A percentile compares a stretch with the other conserved stretches of the same genome.
Conservation (phyloP, 768 basidiomycete genomes). For the Calocera cornea region DNA sequence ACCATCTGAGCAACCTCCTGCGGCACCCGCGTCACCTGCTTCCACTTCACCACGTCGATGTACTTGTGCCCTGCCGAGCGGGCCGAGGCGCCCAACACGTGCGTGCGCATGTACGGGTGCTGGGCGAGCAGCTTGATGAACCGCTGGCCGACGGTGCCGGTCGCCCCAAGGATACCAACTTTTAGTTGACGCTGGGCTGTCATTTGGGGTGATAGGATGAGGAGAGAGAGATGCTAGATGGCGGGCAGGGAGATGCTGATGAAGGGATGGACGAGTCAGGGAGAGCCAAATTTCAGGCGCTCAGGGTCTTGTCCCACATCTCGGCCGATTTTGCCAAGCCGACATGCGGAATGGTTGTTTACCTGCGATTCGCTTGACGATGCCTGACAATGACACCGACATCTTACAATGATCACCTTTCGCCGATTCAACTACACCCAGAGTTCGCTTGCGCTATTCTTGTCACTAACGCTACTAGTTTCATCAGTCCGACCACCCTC, state of each 20-base stretch:
- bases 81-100: constrained; percentile 76
- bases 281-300: background rate
- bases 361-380: too few species aligned
- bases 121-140: constrained; percentile 76
- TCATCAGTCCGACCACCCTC: too few species aligned
- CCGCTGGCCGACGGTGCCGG: constrained; percentile 90
- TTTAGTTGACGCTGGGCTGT: constrained; percentile 18
- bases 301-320: background rate
- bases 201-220: background rate
- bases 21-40: constrained; percentile 70
- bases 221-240: background rate
- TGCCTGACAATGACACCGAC: too few species aligned
- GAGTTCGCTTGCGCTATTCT: too few species aligned
- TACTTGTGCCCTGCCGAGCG: constrained; percentile 80
- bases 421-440: too few species aligned
- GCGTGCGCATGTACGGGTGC: constrained; percentile 84
- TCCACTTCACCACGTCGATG: constrained; percentile 65
- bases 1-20: constrained; percentile 42
- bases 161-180: constrained; percentile 76
- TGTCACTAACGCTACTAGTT: too few species aligned
- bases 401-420: too few species aligned
- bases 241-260: background rate
- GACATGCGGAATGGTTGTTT: background rate
- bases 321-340: background rate
- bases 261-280: background rate